phyloP scores from a whole-genome alignment of 352 stramenopile genomes.

The Blastocystis sp. region DNA sequence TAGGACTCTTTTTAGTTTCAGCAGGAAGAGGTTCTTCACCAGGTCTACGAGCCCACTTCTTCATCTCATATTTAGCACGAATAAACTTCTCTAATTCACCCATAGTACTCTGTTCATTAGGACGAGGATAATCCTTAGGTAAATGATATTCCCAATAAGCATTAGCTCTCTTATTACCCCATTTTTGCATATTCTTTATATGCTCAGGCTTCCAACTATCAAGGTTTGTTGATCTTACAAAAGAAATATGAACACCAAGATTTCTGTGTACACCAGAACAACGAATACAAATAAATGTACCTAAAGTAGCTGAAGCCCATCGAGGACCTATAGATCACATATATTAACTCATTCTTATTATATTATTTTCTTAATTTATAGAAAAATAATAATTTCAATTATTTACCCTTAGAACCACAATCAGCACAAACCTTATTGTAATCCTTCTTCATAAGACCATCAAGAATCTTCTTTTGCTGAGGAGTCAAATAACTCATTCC shows the following conservation, averaged over 20 bases:
- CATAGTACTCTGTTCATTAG: constrained; percentile 31
- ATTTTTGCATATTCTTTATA: constrained; percentile 66
- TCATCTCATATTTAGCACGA: constrained; percentile 41
- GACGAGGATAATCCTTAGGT: constrained; percentile 33
- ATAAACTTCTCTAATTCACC: constrained; percentile 37
- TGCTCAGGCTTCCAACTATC: constrained; percentile 67
- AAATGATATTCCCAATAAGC: constrained; percentile 42
- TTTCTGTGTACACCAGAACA: constrained; percentile 73
- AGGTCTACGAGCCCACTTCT: constrained; percentile 31
- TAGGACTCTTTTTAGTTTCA: constrained; percentile 3
- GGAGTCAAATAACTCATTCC: constrained; percentile 35
- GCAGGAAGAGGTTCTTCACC: no score
- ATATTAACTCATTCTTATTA: no score
- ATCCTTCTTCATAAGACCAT: constrained; percentile 35
- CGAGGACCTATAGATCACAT: constrained; percentile 53
- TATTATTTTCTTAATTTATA: no score
- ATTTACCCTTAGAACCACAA: constrained; percentile 27
- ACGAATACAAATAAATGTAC: constrained; percentile 76
- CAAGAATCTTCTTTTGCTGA: constrained; percentile 34
- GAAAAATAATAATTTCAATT: background rate
- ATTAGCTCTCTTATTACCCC: constrained; percentile 65
- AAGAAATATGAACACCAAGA: constrained; percentile 70
- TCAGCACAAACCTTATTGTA: constrained; percentile 36
- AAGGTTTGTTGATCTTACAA: constrained; percentile 71
- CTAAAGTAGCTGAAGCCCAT: constrained; percentile 73